Conservation (phyloP, 78 protist species). For the Dictyostelium intermedium region DNA sequence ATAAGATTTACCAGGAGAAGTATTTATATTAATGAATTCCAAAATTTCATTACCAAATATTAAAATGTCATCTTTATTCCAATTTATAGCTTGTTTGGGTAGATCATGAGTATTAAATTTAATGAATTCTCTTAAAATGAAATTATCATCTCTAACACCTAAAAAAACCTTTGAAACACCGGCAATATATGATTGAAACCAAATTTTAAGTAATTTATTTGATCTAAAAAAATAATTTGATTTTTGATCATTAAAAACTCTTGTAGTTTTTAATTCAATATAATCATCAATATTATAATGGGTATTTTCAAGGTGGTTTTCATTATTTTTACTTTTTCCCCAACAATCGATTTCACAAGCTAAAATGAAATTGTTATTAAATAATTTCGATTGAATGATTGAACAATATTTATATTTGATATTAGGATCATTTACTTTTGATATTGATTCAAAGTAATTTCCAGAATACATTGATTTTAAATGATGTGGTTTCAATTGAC, state of each 20-base stretch:
- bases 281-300: not conserved
- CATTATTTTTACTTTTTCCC: not conserved
- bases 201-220: not conserved
- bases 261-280: not conserved
- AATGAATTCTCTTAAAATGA: not conserved
- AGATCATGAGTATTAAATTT: not conserved
- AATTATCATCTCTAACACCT: not conserved
- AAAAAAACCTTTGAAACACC: not conserved
- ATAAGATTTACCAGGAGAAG: not conserved
- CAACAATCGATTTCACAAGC: conserved; percentile 14
- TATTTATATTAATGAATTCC: not conserved
- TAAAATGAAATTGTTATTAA: not conserved
- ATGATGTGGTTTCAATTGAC: not conserved
- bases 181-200: not conserved
- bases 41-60: not conserved
- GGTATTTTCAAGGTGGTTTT: not conserved
- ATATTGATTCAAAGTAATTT: not conserved
- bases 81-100: not conserved
- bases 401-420: not conserved
- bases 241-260: not conserved
- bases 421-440: not conserved
- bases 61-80: not conserved
- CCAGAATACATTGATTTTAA: conserved; percentile 5
- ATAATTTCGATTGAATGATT: not conserved
- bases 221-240: not conserved